Evolutionary conservation across 331 rosid species (phyloP), one percentile per base, ranked within the genome.

Genomic region (Malus hybrid): DNA sequence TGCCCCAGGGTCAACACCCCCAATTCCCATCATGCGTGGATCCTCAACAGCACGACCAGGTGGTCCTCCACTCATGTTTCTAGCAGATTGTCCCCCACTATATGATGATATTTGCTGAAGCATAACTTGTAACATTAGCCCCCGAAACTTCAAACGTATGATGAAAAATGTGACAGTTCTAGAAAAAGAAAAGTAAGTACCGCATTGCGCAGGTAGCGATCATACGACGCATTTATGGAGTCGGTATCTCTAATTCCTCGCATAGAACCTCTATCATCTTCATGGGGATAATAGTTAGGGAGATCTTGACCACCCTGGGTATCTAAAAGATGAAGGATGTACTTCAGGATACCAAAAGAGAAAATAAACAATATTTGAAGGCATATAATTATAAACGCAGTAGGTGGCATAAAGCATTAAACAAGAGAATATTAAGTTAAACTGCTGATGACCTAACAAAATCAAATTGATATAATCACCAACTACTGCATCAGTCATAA

Each of bases 141-240:
- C 50, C 84, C 69, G 68, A 79, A 70, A 79, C 66, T 70, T 4
- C 42, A 52, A 72, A 57, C 36, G 36, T 39, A 77, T 74, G 20
- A 53, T 48, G 67, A 68, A 26, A 72, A 52, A 60, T 26, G 64
- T 62, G 52, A 71, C 30, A 65, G 26, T 77, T 72, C 62, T 66
- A 64, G 70, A 66, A 68, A 6, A 6, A 28, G 36, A 74, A 39
- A 83, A 76, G n/a, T 71, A 64, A 52, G 60, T 91, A 93, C 98
- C 94, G 90, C 87, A 83, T 82, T 87, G 72, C 91, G 97, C 70
- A 93, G 89, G 77, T 91, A 93, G 76, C 89, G 96, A 72, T 93
- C 98, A 82, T 93, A 93, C 63, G 98, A 91, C n/a, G 96, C 98
- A 68, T 89, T 93, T 68, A 93, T 92, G 80, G 98, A 88, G 76